Conservation (phyloP, 1,284 basidiomycete species). For the Stygiomarasmius scandens region DNA sequence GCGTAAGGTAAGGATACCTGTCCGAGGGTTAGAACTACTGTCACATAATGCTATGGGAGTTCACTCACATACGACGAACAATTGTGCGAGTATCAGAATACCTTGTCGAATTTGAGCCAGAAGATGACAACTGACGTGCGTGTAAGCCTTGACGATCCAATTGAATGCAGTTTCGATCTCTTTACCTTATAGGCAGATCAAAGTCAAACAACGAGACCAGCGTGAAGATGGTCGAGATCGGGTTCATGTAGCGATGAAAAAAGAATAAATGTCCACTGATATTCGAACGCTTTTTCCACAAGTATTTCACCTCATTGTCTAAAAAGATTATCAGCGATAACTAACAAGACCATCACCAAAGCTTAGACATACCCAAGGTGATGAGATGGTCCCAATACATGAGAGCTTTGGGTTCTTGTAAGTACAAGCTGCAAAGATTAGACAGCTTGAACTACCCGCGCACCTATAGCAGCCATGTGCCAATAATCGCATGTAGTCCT, state of each 20-base stretch:
- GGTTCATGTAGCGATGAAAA: slow-evolving; percentile 7
- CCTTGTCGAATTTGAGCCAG: slow-evolving; percentile 1
- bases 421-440: neutral
- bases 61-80: slow-evolving; percentile 6
- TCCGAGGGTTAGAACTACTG: too few species aligned
- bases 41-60: neutral
- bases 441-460: neutral
- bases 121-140: neutral
- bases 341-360: too few species aligned
- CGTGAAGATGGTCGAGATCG: neutral
- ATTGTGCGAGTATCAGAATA: slow-evolving; percentile 1
- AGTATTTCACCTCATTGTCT: slow-evolving; percentile 3
- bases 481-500: slow-evolving; percentile 1
- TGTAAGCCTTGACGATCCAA: neutral
- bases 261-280: slow-evolving; percentile 5
- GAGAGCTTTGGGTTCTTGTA: neutral
- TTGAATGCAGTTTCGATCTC: neutral
- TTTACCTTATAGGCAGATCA: slow-evolving; percentile 4
- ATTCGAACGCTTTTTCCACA: slow-evolving; percentile 6
- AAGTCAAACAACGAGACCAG: neutral
- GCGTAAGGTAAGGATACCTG: slow-evolving; percentile 6
- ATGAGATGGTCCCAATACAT: slow-evolving; percentile 7
- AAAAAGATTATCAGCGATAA: neutral
- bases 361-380: slow-evolving; percentile 4
- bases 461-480: slow-evolving; percentile 5